A percentile compares a stretch with the other conserved stretches of the same genome.
Evolutionary conservation across 176 grass and related monocot species (phyloP).

Genomic region (Musa troglodytarum): DNA sequence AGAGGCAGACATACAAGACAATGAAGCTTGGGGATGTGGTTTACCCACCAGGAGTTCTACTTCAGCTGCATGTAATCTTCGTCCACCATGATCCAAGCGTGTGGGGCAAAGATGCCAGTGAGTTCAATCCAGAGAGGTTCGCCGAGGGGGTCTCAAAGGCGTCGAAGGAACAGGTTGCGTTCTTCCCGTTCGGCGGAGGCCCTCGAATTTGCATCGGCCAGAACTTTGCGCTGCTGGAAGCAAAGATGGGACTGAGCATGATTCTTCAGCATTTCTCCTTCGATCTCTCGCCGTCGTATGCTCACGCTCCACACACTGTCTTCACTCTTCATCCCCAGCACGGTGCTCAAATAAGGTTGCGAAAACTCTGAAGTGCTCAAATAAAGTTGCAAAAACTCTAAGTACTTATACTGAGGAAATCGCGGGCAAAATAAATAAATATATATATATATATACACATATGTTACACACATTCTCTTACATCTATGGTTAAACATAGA

Average conservation of each 20-base stretch:
- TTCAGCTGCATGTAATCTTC: conserved; percentile 21
- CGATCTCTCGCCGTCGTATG: conserved; percentile 35
- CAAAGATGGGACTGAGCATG: conserved; percentile 40
- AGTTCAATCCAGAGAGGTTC: conserved; percentile 58
- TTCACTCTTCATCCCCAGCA: conserved; percentile 36
- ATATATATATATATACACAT: too few species aligned
- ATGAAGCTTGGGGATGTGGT: conserved; percentile 34
- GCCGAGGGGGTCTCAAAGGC: conserved; percentile 26
- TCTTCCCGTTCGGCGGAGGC: conserved; percentile 42
- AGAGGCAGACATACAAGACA: conserved; percentile 17
- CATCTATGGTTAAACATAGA: too few species aligned
- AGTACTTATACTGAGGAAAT: too few species aligned
- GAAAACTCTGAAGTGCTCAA: conserved; percentile 21
- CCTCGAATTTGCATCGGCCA: conserved; percentile 36
- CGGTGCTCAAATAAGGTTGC: conserved; percentile 32
- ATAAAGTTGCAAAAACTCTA: conserved; percentile 20
- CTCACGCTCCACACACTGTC: conserved; percentile 27
- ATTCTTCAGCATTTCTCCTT: conserved; percentile 43
- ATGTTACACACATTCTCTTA: too few species aligned
- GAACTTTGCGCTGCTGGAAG: conserved; percentile 43
- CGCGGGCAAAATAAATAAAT: too few species aligned
- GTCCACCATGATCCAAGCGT: conserved; percentile 26
- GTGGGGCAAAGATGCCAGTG: conserved; percentile 33
- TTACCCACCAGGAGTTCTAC: conserved; percentile 21
- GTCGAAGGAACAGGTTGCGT: conserved; percentile 7